Evolutionary conservation across 177 flowering plant genomes (phyloP), one percentile per base, ranked within the genome.

Genomic region (Tripterygium wilfordii): DNA sequence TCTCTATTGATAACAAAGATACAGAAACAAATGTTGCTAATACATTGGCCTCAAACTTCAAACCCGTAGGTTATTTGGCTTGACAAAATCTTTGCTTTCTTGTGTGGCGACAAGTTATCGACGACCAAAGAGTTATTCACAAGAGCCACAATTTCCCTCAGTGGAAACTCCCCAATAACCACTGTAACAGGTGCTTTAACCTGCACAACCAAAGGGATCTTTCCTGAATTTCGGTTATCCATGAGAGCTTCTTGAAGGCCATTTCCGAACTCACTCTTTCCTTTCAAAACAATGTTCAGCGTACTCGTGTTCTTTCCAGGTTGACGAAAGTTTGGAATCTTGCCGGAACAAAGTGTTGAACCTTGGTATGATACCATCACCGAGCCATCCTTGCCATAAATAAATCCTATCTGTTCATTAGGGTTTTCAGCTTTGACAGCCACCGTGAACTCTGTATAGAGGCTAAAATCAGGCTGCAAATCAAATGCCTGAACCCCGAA

Each of bases 351-450:
- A n/a, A 82, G 72, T 0, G 42, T 18, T 1, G 68, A 45, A n/a
- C 48, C 80, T 1, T 22, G 10, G 49, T 74, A 83, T 3, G 2
- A 3, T 4, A 87, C 76, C 0, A 23, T 7, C 0, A 79, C 68
- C 0, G 47, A 22, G 38, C 75, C 74, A 8, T 55, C 65, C 10
- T 63, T 20, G 0, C 66, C 82, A 20, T 87, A 83, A 9, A 17
- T 54, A 45, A 87, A 61, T 3, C 69, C 71, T 1, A 83, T 75
- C 15, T 52, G 52, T 3, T 26, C 42, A 42, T 79, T 87, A 0
- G 87, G 87, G 53, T 87, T 87, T 3, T 77, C 71, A 0, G 87
- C 87, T 15, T 48, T 56, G 0, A 83, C 72, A 0, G 35, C 58
- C 12, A 80, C 76, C 0, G 29, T n/a, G 36, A 83, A 53, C 25